A percentile compares a stretch with the other conserved stretches of the same genome.
Evolutionary conservation across 345 rosid genomes (phyloP).

Genomic region (Lagerstroemia speciosa): DNA sequence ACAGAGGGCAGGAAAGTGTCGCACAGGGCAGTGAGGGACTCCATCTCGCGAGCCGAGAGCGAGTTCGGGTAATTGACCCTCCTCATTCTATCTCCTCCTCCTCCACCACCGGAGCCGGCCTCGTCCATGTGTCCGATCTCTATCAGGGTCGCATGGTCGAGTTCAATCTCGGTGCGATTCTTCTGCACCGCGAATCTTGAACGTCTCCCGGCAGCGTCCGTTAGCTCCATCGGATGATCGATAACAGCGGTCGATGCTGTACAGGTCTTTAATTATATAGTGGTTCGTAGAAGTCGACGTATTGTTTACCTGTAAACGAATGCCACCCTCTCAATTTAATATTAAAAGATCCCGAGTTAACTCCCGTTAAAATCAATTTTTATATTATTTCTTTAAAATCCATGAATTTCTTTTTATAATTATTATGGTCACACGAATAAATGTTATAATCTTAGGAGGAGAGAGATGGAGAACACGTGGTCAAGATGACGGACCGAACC

Average conservation of each 20-base stretch:
- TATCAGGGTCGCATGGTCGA: slow-evolving; percentile 3
- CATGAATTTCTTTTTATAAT: too few species aligned
- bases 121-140: slow-evolving; percentile 7
- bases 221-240: not conserved
- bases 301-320: too few species aligned
- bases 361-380: too few species aligned
- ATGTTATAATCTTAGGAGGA: too few species aligned
- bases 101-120: not conserved
- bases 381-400: too few species aligned
- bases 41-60: slow-evolving; percentile 51
- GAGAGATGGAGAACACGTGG: not conserved
- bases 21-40: slow-evolving; percentile 55
- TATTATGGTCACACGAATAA: too few species aligned
- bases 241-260: too few species aligned
- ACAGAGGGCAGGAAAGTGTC: slow-evolving; percentile 62
- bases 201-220: not conserved
- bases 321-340: too few species aligned
- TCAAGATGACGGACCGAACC: slow-evolving; percentile 4
- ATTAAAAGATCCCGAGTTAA: too few species aligned
- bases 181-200: not conserved
- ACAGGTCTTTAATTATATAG: too few species aligned
- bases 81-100: slow-evolving; percentile 13
- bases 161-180: not conserved
- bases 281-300: too few species aligned
- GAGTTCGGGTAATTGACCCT: slow-evolving; percentile 27